Base-by-base conservation (phyloP, 2,329 filamentous ascomycete genomes). In the Calonectria multiphialidica region DNA sequence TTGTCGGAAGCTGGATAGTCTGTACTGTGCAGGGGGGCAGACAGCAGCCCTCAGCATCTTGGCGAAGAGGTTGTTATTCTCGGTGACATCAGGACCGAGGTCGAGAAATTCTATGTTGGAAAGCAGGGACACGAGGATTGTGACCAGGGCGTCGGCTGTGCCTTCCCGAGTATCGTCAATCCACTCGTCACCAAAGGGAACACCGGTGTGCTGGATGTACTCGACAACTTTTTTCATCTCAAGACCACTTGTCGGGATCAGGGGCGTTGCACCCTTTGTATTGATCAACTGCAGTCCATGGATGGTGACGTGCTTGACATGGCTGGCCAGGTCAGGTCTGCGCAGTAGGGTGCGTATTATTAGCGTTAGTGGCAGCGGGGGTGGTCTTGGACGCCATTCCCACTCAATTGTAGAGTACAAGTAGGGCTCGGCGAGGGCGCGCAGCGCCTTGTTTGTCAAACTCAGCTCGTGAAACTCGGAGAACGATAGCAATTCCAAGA, bases 281-380 rank as follows among this genome's bases (percentile, higher is more conserved):
- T n/a, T 33, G 4, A 18, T 16, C 13, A 35, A 21, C 3, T 21
- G 18, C 18, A 23, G 23, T 5, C 64, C 64, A 18, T 16, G 15
- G 30, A 66, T 42, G 18, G 33, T 23, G 16, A 66, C 18, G 5
- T 4, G 18, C 37, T 21, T 49, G 18, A 66, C 50, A 35, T 57
- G 49, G 18, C 23, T 25, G 12, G 35, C 33, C 15, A 66, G 23
- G 25, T 66, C 64, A 37, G 64, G 64, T 23, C 64, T 57, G 16
- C 49, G 49, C 50, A 66, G 40, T 18, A 66, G 64, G 10, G 13
- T 66, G 25, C 37, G 49, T 25, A 66, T 40, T 9, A 66, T 25
- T 4, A 33, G 25, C 12, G 16, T n/a, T 9, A 66, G 47, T 21
- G 49, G 64, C 2, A 37, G 35, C 35, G 35, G 35, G 35, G 47